Conservation (phyloP, 2,329 filamentous ascomycete species). For the Fusarium pseudoanthophilum region DNA sequence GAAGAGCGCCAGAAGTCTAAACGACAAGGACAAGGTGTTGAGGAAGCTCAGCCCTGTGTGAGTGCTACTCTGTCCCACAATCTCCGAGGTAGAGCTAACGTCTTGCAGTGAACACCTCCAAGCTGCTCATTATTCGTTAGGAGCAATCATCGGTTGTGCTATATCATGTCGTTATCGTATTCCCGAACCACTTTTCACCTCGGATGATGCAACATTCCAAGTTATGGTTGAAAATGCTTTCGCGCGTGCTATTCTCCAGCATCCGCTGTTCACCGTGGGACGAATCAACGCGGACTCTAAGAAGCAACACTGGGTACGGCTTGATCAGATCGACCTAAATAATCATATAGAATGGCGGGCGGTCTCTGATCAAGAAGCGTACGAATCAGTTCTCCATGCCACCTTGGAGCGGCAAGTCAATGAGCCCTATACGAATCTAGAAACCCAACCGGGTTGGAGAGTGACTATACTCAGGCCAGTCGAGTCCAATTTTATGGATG, state of each 20-base stretch:
- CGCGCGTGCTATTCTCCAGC: not conserved
- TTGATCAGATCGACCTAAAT: conserved; percentile 9
- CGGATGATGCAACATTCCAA: not conserved
- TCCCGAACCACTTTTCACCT: not conserved
- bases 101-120: not conserved
- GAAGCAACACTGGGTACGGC: conserved; percentile 12
- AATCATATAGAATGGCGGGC: conserved; percentile 21
- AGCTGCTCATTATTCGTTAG: not conserved
- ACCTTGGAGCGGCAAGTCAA: conserved; percentile 10
- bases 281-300: not conserved
- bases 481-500: not conserved
- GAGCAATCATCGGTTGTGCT: not conserved
- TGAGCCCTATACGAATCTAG: not conserved
- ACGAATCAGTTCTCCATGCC: not conserved
- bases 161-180: conserved; percentile 20
- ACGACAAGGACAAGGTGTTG: not conserved
- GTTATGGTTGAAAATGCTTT: conserved; percentile 6
- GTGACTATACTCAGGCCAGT: not conserved
- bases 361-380: not conserved
- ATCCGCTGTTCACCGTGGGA: conserved; percentile 11
- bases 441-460: conserved; percentile 9
- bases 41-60: conserved; percentile 24
- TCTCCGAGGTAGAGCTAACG: not conserved
- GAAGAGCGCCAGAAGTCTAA: not conserved
- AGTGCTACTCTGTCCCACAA: not conserved